Evolutionary conservation across 495 filamentous ascomycete genomes (phyloP).

Genomic region (Penicillium longicatenatum): DNA sequence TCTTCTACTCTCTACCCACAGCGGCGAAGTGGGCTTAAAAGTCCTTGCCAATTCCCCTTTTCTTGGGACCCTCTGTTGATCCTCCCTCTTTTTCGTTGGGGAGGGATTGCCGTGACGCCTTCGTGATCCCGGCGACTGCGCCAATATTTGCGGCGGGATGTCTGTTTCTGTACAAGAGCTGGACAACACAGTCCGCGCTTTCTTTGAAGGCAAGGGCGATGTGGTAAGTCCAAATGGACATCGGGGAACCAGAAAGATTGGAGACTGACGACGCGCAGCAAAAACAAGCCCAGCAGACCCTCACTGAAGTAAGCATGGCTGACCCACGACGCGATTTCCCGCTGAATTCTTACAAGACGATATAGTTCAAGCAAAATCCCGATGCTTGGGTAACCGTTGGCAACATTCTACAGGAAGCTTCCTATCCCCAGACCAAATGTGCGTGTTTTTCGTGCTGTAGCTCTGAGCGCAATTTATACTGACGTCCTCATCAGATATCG

Average conservation of each 20-base stretch:
- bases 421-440: slow-evolving; percentile 97
- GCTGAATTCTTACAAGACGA: neutral
- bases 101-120: slow-evolving; percentile 21
- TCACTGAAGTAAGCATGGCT: slow-evolving; percentile 80
- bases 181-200: slow-evolving; percentile 92
- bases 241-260: neutral
- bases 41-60: slow-evolving; percentile 14
- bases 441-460: slow-evolving; percentile 31
- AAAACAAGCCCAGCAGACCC: slow-evolving; percentile 91
- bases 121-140: slow-evolving; percentile 32
- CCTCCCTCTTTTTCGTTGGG: slow-evolving; percentile 1
- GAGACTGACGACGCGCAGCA: slow-evolving; percentile 59
- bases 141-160: slow-evolving; percentile 51
- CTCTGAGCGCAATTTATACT: neutral
- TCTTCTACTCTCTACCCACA: slow-evolving; percentile 5
- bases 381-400: slow-evolving; percentile 97
- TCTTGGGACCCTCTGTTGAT: slow-evolving; percentile 3
- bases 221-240: slow-evolving; percentile 57
- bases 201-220: slow-evolving; percentile 94
- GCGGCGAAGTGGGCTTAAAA: slow-evolving; percentile 2
- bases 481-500: slow-evolving; percentile 64
- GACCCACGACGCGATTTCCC: neutral
- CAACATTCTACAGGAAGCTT: slow-evolving; percentile 87
- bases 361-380: slow-evolving; percentile 95
- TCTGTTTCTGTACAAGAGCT: slow-evolving; percentile 83